Conservation (phyloP, 2,329 filamentous ascomycete species). For the Myrmaecium sp. region DNA sequence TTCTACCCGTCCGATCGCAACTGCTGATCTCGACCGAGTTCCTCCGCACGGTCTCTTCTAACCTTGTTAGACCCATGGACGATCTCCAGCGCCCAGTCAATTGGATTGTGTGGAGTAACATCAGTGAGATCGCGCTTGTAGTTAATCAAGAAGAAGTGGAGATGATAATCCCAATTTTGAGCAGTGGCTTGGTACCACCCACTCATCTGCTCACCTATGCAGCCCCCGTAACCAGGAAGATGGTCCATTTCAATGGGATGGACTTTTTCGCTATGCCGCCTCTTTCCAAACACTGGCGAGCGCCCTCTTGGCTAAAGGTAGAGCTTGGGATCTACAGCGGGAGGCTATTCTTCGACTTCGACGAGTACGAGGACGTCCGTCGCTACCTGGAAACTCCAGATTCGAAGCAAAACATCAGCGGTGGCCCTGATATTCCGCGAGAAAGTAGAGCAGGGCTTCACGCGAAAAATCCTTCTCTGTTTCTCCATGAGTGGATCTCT, state of each 20-base stretch:
- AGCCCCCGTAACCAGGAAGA: constrained; percentile 41
- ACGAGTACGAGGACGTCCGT: constrained; percentile 22
- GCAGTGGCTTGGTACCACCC: background rate
- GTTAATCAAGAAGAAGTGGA: constrained; percentile 49
- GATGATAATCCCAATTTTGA: constrained; percentile 30
- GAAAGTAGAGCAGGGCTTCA: too few species aligned
- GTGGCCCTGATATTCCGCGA: too few species aligned
- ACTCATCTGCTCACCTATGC: constrained; percentile 40
- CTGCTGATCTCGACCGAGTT: constrained; percentile 33
- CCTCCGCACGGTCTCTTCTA: constrained; percentile 24
- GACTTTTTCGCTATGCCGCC: constrained; percentile 35
- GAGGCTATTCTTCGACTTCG: constrained; percentile 40
- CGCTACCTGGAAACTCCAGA: constrained; percentile 11
- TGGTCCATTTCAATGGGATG: constrained; percentile 41
- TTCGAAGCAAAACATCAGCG: constrained; percentile 25
- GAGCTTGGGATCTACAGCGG: constrained; percentile 46
- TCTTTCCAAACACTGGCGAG: constrained; percentile 21
- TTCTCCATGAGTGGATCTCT: constrained; percentile 39
- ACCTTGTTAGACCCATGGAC: constrained; percentile 19
- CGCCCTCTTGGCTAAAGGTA: constrained; percentile 37
- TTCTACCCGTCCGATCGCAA: constrained; percentile 11
- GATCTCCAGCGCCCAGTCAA: constrained; percentile 32
- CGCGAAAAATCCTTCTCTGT: constrained; percentile 12
- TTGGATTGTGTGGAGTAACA: constrained; percentile 43
- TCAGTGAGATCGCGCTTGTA: constrained; percentile 33